Evolutionary conservation across 139 green algal genomes (phyloP).

Genomic region (Coelastrella sp.): DNA sequence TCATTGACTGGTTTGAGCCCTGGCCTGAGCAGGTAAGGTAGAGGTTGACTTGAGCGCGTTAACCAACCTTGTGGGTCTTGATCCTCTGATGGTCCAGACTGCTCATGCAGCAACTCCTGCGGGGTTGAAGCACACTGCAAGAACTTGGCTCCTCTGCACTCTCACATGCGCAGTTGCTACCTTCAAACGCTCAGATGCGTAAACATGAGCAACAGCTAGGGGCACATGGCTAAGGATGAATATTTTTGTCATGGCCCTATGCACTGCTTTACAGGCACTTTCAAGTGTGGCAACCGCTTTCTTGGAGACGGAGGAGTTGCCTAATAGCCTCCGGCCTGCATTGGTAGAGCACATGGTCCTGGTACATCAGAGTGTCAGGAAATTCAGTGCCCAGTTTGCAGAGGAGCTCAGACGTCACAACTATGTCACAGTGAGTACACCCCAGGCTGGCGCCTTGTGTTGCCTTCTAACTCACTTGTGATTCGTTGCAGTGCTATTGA

Average conservation of each 20-base stretch:
- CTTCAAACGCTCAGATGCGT: too few species aligned
- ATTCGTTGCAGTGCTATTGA: too few species aligned
- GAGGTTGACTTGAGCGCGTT: too few species aligned
- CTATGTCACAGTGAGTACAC: constrained; percentile 81
- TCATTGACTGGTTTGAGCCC: constrained; percentile 94
- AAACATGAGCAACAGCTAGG: too few species aligned
- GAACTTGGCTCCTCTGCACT: too few species aligned
- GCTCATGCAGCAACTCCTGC: too few species aligned
- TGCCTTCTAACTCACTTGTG: not conserved
- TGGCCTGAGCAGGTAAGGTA: constrained; percentile 83
- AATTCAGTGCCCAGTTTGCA: constrained; percentile 72
- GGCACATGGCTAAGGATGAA: not conserved
- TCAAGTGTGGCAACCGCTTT: constrained; percentile 84
- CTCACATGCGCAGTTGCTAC: too few species aligned
- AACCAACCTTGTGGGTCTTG: too few species aligned
- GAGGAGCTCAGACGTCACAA: constrained; percentile 86
- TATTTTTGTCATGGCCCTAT: not conserved
- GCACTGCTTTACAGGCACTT: constrained; percentile 63
- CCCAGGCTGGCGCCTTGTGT: not conserved
- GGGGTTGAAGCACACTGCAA: too few species aligned
- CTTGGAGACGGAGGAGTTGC: constrained; percentile 74
- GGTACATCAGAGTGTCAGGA: constrained; percentile 86
- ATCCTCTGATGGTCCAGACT: too few species aligned
- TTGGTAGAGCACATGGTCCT: constrained; percentile 92
- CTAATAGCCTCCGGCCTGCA: constrained; percentile 55